A percentile compares a stretch with the other conserved stretches of the same genome.
Conservation (phyloP, 2,329 filamentous ascomycete species). For the Aspergillus arachidicola region DNA sequence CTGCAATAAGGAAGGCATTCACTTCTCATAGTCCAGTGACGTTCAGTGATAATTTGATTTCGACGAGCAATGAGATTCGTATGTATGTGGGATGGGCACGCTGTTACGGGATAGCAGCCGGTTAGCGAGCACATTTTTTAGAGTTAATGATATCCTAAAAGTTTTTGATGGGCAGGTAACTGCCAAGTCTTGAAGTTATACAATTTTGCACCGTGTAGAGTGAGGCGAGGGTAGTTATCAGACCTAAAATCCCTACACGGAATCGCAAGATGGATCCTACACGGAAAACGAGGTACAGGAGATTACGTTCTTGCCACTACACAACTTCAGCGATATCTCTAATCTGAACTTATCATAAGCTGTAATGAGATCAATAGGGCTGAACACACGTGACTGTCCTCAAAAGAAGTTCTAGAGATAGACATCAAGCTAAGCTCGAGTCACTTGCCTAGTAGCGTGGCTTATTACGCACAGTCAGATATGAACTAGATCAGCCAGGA, state of each 20-base stretch:
- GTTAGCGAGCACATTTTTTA: background rate
- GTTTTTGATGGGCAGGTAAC: background rate
- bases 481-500: background rate
- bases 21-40: constrained; percentile 11
- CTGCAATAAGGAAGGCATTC: constrained; percentile 51
- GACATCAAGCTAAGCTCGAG: no score
- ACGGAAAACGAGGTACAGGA: background rate
- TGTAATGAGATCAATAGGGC: background rate
- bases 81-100: background rate
- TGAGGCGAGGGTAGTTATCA: background rate
- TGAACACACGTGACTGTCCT: background rate
- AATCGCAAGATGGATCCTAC: background rate
- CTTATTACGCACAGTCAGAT: background rate
- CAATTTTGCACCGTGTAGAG: background rate
- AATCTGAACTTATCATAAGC: background rate
- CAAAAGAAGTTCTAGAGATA: no score
- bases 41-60: background rate
- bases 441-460: no score
- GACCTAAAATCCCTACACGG: background rate
- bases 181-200: background rate
- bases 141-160: constrained; percentile 8
- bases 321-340: background rate
- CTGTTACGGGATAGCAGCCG: constrained; percentile 3
- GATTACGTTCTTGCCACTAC: background rate
- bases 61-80: background rate